These are phyloP conservation scores for Zygoascus sp. DNA, from an alignment of 1,139 yeast species.

Conservation along the genomic window DNA sequence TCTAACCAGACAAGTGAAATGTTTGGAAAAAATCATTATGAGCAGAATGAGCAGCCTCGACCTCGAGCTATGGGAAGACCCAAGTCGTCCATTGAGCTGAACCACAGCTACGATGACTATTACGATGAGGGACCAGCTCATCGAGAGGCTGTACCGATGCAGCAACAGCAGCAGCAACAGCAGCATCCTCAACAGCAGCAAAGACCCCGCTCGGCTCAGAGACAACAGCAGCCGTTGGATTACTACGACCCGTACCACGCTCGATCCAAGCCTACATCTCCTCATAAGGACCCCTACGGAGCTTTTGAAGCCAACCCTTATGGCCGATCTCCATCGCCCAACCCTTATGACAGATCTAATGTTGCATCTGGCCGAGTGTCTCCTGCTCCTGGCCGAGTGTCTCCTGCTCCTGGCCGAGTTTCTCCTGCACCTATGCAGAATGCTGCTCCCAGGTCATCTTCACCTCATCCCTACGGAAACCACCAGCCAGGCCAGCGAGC, in stretches of 20 bases:
- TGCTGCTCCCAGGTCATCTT: constrained; percentile 8
- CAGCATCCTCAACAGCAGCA: constrained; percentile 15
- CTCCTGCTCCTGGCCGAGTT: not conserved
- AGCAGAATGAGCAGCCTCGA: constrained; percentile 13
- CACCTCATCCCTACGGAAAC: constrained; percentile 12
- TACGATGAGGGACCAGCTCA: constrained; percentile 2
- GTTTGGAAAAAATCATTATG: constrained; percentile 21
- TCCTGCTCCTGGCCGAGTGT: not conserved
- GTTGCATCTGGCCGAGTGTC: not conserved
- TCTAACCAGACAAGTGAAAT: constrained; percentile 30
- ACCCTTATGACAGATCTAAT: constrained; percentile 16
- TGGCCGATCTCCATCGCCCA: constrained; percentile 23
- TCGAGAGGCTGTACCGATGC: too few species aligned
- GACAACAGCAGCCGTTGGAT: constrained; percentile 16
- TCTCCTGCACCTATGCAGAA: constrained; percentile 9
- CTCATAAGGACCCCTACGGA: constrained; percentile 18
- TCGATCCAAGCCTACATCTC: constrained; percentile 27
- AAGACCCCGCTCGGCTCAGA: constrained; percentile 10
- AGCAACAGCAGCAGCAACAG: constrained; percentile 8
- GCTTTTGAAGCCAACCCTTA: constrained; percentile 13
- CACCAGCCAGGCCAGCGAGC: constrained; percentile 16
- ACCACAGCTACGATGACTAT: constrained; percentile 5
- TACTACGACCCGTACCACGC: constrained; percentile 16
- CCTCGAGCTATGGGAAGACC: constrained; percentile 18
- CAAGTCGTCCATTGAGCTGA: constrained; percentile 19